These are phyloP conservation scores for Inga oerstediana DNA, from an alignment of 306 rosid genomes.

Conservation along the genomic window DNA sequence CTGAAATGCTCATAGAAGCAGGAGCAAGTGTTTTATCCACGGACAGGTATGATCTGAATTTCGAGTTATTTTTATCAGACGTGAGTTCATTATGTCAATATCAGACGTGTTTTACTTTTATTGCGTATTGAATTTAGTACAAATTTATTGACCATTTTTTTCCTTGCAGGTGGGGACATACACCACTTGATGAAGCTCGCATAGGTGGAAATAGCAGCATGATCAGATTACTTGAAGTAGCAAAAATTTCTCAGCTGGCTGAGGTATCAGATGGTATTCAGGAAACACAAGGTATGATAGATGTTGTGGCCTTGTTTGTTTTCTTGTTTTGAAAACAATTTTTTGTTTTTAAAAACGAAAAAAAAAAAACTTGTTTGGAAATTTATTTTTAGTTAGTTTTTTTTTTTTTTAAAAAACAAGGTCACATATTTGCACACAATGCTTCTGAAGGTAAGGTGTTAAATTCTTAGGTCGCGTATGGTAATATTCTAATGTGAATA, in stretches of 20 bases:
- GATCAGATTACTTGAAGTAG: constrained; percentile 49
- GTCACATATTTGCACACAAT: background rate
- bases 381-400: too few species aligned
- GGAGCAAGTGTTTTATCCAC: constrained; percentile 54
- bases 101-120: background rate
- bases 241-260: constrained; percentile 40
- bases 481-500: background rate
- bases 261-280: constrained; percentile 30
- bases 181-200: constrained; percentile 54
- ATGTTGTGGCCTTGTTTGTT: background rate
- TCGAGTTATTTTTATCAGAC: background rate
- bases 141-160: background rate
- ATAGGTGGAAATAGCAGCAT: constrained; percentile 48
- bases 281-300: constrained; percentile 25
- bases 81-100: background rate
- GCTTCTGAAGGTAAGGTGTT: background rate
- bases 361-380: too few species aligned
- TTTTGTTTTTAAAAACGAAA: too few species aligned
- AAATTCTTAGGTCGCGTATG: background rate
- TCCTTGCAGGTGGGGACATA: constrained; percentile 58
- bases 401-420: too few species aligned
- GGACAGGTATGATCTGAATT: constrained; percentile 43
- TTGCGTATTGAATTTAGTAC: background rate
- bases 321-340: too few species aligned
- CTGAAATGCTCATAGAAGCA: constrained; percentile 46